Evolutionary conservation across 805 yeast species (phyloP).

Genomic region (Candida tallmaniae): DNA sequence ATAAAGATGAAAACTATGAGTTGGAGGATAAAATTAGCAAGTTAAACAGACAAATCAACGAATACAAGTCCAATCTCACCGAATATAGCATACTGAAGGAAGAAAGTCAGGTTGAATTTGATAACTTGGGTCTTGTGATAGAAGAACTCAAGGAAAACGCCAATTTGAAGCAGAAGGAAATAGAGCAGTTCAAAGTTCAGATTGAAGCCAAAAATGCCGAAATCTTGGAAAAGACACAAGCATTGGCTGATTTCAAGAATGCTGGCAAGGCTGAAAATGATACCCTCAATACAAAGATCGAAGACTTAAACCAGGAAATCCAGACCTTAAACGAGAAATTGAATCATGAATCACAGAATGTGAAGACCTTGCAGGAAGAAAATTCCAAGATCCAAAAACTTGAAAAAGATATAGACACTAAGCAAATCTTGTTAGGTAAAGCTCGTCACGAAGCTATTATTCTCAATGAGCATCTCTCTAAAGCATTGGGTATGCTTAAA

Average conservation of each 20-base stretch:
- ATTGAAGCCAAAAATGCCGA: constrained; percentile 1
- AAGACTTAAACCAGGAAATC: constrained; percentile 6
- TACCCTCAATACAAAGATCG: neutral
- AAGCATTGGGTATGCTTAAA: constrained; percentile 80
- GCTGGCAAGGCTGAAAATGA: constrained; percentile 2
- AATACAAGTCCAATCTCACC: constrained; percentile 35
- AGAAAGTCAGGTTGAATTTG: constrained; percentile 35
- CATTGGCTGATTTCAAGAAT: neutral
- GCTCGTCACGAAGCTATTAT: constrained; percentile 92
- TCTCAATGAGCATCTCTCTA: constrained; percentile 91
- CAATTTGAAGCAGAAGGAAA: constrained; percentile 21
- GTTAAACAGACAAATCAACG: constrained; percentile 35
- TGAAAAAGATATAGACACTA: constrained; percentile 50
- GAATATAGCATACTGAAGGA: constrained; percentile 37
- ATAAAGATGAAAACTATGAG: constrained; percentile 37
- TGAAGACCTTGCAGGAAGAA: constrained; percentile 12
- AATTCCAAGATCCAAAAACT: constrained; percentile 42
- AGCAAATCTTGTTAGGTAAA: constrained; percentile 80
- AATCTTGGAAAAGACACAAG: neutral
- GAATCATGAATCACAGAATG: constrained; percentile 2
- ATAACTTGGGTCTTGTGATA: constrained; percentile 37
- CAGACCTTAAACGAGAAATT: constrained; percentile 8
- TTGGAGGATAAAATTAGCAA: constrained; percentile 37
- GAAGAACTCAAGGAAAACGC: constrained; percentile 44
- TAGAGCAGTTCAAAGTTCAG: constrained; percentile 6